Base-by-base conservation (phyloP, 1,139 yeast genomes). In the Pneumocystis carinii region DNA sequence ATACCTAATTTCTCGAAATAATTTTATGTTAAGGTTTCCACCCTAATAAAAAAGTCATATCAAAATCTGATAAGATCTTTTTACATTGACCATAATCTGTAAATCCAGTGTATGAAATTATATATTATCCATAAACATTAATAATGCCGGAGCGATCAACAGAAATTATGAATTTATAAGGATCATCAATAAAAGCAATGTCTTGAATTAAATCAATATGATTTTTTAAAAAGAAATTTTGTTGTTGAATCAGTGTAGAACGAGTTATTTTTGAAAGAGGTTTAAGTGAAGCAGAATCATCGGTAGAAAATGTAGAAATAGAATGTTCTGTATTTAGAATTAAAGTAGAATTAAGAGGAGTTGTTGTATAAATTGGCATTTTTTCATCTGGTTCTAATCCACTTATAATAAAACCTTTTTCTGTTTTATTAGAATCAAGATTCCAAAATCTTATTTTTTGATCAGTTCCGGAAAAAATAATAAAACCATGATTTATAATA, bases 131-230 rank as follows among this genome's bases (percentile, higher is more conserved):
- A 72, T 79, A 83, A 1, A 86, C 79, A 70, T 81, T 82, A 55
- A 86, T 76, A 7, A 75, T 75, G 0, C 94, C 94, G 60, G 80
- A 76, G 62, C 87, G 72, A 69, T 86, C 92, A 2, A 77, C 87
- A 0, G 86, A 77, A 1, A 86, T 74, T 6, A 86, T 71, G 83
- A 86, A 79, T 60, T 80, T 81, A 67, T 78, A 83, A 0, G 92
- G 90, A 19, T 73, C 72, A 12, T 74, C 69, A 24, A 82, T 67
- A 19, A 80, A 68, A 0, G 78, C 79, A 14, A 85, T 72, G 58
- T 77, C 85, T 1, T 78, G 79, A 38, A 86, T 76, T 2, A 75
- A 69, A 66, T 84, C 87, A 60, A 74, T 77, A 62, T 81, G 84
- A 60, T 73, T 73, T 62, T 74, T 73, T 56, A 78, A 72, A 57